phyloP scores from a whole-genome alignment of 1,139 yeast species.

The Blastobotrys buckinghamii region DNA sequence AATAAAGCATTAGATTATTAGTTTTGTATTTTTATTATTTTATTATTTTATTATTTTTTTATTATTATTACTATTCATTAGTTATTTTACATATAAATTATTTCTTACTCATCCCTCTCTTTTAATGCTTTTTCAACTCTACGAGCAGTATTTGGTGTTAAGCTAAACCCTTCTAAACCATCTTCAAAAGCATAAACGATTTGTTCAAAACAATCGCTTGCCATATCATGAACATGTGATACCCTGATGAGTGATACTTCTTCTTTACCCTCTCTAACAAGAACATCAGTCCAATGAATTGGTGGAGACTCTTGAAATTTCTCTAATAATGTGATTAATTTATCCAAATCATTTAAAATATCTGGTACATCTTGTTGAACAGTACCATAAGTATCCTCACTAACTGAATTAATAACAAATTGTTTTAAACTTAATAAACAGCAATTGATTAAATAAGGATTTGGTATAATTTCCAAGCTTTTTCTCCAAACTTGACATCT shows the following conservation, averaged over 20 bases:
- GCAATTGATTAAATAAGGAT: constrained; percentile 24
- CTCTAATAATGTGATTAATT: constrained; percentile 25
- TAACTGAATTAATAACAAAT: constrained; percentile 28
- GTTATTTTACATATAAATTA: too few relatives aligned
- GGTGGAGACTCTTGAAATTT: constrained; percentile 29
- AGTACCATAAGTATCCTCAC: constrained; percentile 36
- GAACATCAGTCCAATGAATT: constrained; percentile 33
- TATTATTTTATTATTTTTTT: not conserved
- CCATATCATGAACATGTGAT: constrained; percentile 18
- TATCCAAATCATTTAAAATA: constrained; percentile 27
- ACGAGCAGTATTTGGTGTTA: constrained; percentile 6
- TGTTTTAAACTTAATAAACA: constrained; percentile 28
- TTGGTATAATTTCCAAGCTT: constrained; percentile 24
- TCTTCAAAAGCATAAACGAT: constrained; percentile 24
- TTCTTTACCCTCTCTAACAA: constrained; percentile 14
- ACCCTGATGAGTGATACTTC: constrained; percentile 17
- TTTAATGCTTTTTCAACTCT: constrained; percentile 1
- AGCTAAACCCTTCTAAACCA: constrained; percentile 1
- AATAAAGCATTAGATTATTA: constrained; percentile 5
- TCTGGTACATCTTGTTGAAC: constrained; percentile 37
- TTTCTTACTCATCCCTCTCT: too few relatives aligned
- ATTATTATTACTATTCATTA: not conserved
- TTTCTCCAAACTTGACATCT: constrained; percentile 31
- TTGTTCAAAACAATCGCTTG: constrained; percentile 25
- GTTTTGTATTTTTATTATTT: not conserved